These are phyloP conservation scores for Mycena metata DNA, from an alignment of 768 basidiomycete genomes.

Conservation along the genomic window DNA sequence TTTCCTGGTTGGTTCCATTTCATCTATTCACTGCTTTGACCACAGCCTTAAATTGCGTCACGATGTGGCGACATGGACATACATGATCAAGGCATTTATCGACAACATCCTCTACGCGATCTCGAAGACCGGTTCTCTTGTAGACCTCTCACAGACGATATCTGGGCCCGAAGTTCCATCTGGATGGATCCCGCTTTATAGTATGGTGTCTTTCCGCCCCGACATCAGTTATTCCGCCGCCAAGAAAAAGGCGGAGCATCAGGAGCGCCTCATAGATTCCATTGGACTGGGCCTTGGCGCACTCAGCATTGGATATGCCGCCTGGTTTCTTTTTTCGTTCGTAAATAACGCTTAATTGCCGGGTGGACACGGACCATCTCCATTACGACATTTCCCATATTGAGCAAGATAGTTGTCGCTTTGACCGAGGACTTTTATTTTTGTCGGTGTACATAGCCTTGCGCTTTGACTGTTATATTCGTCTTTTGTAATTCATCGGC, in stretches of 20 bases:
- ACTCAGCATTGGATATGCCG: not conserved
- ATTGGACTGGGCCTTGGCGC: not conserved
- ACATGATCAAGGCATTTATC: constrained; percentile 69
- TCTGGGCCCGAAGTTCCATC: constrained; percentile 45
- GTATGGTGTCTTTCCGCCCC: constrained; percentile 85
- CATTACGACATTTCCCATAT: no score
- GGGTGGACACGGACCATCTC: no score
- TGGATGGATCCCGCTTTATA: constrained; percentile 82
- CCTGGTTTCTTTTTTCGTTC: no score
- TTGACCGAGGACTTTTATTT: no score
- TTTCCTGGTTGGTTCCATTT: constrained; percentile 35
- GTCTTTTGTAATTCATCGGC: no score
- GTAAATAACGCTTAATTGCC: no score
- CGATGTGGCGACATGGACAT: constrained; percentile 71
- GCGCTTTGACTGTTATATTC: no score
- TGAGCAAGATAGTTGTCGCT: no score
- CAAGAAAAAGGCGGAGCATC: constrained; percentile 64
- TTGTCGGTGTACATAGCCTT: no score
- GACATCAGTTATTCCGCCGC: constrained; percentile 80
- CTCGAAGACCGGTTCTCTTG: constrained; percentile 58
- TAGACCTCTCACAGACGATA: constrained; percentile 18
- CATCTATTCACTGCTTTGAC: not conserved
- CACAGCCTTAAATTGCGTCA: constrained; percentile 80
- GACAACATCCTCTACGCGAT: constrained; percentile 66
- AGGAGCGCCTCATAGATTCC: constrained; percentile 58